Evolutionary conservation across 2,329 filamentous ascomycete species (phyloP), one percentile per base, ranked within the genome.

Genomic region (Magnaporthales sp.): DNA sequence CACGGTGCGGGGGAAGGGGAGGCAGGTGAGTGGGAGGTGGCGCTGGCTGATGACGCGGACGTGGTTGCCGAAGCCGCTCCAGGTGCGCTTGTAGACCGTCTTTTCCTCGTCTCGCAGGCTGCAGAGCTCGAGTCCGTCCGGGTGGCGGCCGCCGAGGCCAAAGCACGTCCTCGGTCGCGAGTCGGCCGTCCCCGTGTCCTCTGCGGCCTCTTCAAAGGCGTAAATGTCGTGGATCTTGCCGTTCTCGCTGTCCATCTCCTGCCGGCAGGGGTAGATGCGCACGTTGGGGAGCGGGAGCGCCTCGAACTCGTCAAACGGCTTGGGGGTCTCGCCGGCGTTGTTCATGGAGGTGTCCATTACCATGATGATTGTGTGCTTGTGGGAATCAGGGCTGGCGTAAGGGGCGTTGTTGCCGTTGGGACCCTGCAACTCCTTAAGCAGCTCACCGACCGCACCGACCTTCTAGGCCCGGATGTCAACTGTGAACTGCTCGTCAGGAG

Each of bases 191-290:
- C 26, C 32, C 22, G 32, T 46, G 11, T 9, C 10, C n/a, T 5
- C 15, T 10, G 22, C 63, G 9, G 38, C 63, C n/a, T 38, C 63
- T 15, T 64, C 63, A n/a, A 64, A 30, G 10, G 63, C 22, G 22
- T 27, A 7, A 6, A 64, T 29, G 38, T 64, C 63, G 63, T 27
- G 19, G 24, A 64, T 54, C 19, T 64, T 64, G 63, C 63, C 63
- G 22, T 64, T 64, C n/a, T 64, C 63, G 22, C 31, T 24, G 19
- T 38, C 9, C 63, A 64, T 64, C 63, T 64, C 63, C 31, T 27
- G 15, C n/a, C 32, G 26, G 63, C 38, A 51, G n/a, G 63, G 63
- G 63, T 64, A 64, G 24, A 64, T 22, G 22, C 63, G 63, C 10
- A 54, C 9, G 31, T 19, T 26, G 24, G 32, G 2, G n/a, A 13